Conservation (phyloP, 2,329 filamentous ascomycete genomes). For the Fusarium algeriense region DNA sequence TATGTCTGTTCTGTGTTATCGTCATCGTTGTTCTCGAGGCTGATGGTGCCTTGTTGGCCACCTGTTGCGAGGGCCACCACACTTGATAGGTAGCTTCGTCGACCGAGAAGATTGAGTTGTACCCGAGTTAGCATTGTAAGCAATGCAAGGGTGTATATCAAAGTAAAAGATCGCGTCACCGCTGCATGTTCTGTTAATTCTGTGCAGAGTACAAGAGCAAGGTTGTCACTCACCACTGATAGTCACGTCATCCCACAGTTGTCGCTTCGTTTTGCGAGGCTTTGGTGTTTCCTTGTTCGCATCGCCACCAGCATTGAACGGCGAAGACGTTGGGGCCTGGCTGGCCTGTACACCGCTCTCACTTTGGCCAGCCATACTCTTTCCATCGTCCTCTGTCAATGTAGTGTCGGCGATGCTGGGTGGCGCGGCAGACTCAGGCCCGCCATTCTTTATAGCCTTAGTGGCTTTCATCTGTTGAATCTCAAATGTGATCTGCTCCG, state of each 20-base stretch:
- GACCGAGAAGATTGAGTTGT: conserved; percentile 95
- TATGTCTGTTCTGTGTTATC: conserved; percentile 84
- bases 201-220: neutral
- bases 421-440: conserved; percentile 65
- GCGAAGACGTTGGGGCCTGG: conserved; percentile 72
- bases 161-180: conserved; percentile 88
- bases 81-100: conserved; percentile 94
- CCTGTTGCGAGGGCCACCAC: conserved; percentile 91
- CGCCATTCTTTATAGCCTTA: conserved; percentile 69
- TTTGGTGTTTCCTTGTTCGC: conserved; percentile 59
- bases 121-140: conserved; percentile 93
- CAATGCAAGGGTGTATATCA: conserved; percentile 90
- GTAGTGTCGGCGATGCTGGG: conserved; percentile 76
- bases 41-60: conserved; percentile 80
- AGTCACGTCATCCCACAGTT: conserved; percentile 97
- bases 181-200: conserved; percentile 63
- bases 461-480: conserved; percentile 91
- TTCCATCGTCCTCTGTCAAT: conserved; percentile 84
- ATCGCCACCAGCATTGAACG: conserved; percentile 57
- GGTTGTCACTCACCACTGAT: conserved; percentile 80
- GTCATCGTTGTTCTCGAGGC: conserved; percentile 92
- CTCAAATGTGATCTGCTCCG: conserved; percentile 92
- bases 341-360: conserved; percentile 87
- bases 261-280: conserved; percentile 81
- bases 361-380: conserved; percentile 79